Evolutionary conservation across 129 eudicot genomes (phyloP).

Genomic region (Dittrichia graveolens): DNA sequence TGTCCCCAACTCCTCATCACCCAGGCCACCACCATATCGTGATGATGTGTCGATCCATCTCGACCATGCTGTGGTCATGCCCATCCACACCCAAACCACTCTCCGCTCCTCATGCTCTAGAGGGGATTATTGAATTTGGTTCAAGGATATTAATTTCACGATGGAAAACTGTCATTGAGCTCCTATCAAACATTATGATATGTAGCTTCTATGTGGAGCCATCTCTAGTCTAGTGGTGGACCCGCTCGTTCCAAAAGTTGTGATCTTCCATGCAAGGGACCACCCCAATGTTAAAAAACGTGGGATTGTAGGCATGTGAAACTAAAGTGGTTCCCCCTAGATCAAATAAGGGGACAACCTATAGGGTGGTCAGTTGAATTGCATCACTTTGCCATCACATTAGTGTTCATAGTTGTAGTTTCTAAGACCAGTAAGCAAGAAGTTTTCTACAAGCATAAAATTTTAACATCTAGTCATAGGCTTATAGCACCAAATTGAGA

Average conservation of each 20-base stretch:
- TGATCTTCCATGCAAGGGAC: not conserved
- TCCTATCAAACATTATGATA: not conserved
- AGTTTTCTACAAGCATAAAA: not conserved
- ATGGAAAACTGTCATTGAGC: not conserved
- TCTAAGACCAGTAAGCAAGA: too few relatives aligned
- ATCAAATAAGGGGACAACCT: not conserved
- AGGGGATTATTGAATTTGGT: not conserved
- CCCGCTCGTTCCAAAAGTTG: conserved; percentile 2
- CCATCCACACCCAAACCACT: too few relatives aligned
- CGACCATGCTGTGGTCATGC: too few relatives aligned
- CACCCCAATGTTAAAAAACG: not conserved
- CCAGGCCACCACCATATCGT: too few relatives aligned
- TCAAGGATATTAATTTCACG: not conserved
- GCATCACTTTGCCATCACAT: not conserved
- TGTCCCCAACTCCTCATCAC: too few relatives aligned
- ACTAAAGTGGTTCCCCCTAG: conserved; percentile 9
- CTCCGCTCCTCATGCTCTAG: not conserved
- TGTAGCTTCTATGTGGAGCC: not conserved
- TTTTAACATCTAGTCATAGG: not conserved
- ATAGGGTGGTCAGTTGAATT: not conserved
- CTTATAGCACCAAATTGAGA: not conserved
- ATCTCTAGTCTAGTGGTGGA: not conserved
- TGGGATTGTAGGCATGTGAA: not conserved
- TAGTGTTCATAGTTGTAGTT: not conserved
- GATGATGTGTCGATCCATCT: too few relatives aligned